These are phyloP conservation scores for Plectosphaerella sp. DNA, from an alignment of 2,329 filamentous ascomycete genomes.

Conservation along the genomic window DNA sequence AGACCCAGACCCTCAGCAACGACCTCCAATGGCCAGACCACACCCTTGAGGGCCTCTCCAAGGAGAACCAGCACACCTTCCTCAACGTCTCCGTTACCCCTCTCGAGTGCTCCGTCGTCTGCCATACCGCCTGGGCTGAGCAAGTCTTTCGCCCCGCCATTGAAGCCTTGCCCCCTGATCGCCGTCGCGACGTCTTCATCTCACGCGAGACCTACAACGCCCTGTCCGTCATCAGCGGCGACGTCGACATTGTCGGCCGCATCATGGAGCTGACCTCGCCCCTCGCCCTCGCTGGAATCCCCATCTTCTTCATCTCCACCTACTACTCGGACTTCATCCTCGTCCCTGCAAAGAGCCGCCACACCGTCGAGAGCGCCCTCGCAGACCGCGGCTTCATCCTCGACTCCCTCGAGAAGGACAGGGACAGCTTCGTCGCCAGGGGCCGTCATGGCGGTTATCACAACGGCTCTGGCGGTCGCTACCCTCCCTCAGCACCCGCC, in stretches of 20 bases:
- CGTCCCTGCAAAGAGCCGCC: slow-evolving; percentile 70
- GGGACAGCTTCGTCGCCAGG: slow-evolving; percentile 54
- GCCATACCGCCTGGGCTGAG: slow-evolving; percentile 69
- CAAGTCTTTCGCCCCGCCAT: slow-evolving; percentile 70
- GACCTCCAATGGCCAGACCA: slow-evolving; percentile 27
- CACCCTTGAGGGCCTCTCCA: slow-evolving; percentile 40
- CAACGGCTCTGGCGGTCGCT: slow-evolving; percentile 66
- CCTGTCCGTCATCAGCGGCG: slow-evolving; percentile 84
- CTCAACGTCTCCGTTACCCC: slow-evolving; percentile 92
- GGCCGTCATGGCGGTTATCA: slow-evolving; percentile 31
- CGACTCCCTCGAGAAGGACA: slow-evolving; percentile 47
- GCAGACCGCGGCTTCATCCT: slow-evolving; percentile 80
- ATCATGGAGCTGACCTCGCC: slow-evolving; percentile 91
- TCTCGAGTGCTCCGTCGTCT: slow-evolving; percentile 89
- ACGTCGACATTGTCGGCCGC: slow-evolving; percentile 84
- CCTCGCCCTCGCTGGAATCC: slow-evolving; percentile 84
- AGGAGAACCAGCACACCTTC: slow-evolving; percentile 66
- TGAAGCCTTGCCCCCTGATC: slow-evolving; percentile 51
- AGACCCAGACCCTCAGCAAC: slow-evolving; percentile 37
- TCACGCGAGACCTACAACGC: slow-evolving; percentile 81
- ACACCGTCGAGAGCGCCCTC: slow-evolving; percentile 71
- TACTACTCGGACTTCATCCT: slow-evolving; percentile 98
- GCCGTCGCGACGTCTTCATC: slow-evolving; percentile 59
- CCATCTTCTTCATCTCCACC: slow-evolving; percentile 97
- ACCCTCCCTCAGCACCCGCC: neutral